Conservation (phyloP, 257 asterid species). For the Cynanchum wilfordii region DNA sequence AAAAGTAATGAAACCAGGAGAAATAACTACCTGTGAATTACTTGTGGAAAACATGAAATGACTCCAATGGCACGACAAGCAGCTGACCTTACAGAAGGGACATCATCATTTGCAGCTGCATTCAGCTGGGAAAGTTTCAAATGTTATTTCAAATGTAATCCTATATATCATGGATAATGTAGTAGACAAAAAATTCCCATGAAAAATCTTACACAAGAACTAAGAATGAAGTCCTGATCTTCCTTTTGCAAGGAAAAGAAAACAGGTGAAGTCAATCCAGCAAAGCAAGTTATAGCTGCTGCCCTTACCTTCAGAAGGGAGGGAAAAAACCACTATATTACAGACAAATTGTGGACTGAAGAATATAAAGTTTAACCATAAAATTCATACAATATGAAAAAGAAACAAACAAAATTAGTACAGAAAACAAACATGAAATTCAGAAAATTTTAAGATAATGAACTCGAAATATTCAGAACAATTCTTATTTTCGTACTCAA, state of each 20-base stretch:
- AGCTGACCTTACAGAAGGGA: slow-evolving; percentile 85
- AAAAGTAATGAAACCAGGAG: slow-evolving; percentile 12
- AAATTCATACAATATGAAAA: not conserved
- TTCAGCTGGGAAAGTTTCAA: slow-evolving; percentile 45
- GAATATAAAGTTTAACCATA: not conserved
- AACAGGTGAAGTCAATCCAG: slow-evolving; percentile 91
- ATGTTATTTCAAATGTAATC: slow-evolving; percentile 3
- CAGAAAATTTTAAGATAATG: not conserved
- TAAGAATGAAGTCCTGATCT: slow-evolving; percentile 59
- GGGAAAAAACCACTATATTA: not conserved
- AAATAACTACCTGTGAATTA: slow-evolving; percentile 57
- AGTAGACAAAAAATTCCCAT: slow-evolving; percentile 6
- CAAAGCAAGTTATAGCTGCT: slow-evolving; percentile 91
- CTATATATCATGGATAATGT: not conserved
- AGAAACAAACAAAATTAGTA: not conserved
- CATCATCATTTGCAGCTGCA: slow-evolving; percentile 62
- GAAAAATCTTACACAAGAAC: slow-evolving; percentile 58
- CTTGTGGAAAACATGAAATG: slow-evolving; percentile 74
- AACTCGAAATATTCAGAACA: not conserved
- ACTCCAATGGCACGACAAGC: slow-evolving; percentile 98
- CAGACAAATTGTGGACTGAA: not conserved
- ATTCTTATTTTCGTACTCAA: not conserved
- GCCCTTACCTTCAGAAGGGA: slow-evolving; percentile 72
- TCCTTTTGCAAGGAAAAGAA: slow-evolving; percentile 58
- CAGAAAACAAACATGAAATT: not conserved